Evolutionary conservation across 2,329 filamentous ascomycete genomes (phyloP).

Genomic region (Tolypocladium pustulatum): DNA sequence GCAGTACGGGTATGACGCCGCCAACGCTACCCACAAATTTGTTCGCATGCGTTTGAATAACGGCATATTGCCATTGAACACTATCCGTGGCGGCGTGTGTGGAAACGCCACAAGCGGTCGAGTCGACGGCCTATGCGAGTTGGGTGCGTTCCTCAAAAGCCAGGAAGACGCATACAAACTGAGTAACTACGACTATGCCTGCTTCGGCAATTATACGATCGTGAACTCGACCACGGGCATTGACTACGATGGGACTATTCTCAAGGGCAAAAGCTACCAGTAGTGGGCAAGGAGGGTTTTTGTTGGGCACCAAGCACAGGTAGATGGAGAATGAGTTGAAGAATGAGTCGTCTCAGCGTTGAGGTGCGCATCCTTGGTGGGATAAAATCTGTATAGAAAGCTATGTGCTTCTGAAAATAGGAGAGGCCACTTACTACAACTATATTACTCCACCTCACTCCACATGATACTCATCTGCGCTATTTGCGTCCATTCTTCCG

Average conservation of each 20-base stretch:
- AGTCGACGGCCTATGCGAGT: conserved; percentile 32
- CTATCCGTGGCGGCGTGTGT: conserved; percentile 34
- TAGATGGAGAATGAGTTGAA: no score
- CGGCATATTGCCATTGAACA: conserved; percentile 34
- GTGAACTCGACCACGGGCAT: conserved; percentile 21
- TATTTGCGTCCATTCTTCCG: conserved; percentile 16
- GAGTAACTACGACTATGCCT: conserved; percentile 35
- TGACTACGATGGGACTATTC: conserved; percentile 32
- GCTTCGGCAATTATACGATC: conserved; percentile 36
- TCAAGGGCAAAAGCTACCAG: conserved; percentile 5
- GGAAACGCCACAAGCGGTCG: conserved; percentile 15
- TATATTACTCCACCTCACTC: conserved; percentile 20
- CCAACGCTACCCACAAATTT: conserved; percentile 32
- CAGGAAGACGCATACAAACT: conserved; percentile 25
- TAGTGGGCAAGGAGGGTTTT: neutral
- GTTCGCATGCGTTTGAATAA: conserved; percentile 38
- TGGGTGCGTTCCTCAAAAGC: conserved; percentile 28
- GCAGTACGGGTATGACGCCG: conserved; percentile 33
- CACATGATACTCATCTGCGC: conserved; percentile 15
- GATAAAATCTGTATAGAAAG: neutral
- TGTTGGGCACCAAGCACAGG: no score
- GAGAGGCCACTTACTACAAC: no score
- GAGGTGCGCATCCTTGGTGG: no score
- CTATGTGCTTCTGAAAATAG: neutral
- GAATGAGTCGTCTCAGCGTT: no score